phyloP scores from a whole-genome alignment of 257 asterid species.

The Jacaranda copaia region DNA sequence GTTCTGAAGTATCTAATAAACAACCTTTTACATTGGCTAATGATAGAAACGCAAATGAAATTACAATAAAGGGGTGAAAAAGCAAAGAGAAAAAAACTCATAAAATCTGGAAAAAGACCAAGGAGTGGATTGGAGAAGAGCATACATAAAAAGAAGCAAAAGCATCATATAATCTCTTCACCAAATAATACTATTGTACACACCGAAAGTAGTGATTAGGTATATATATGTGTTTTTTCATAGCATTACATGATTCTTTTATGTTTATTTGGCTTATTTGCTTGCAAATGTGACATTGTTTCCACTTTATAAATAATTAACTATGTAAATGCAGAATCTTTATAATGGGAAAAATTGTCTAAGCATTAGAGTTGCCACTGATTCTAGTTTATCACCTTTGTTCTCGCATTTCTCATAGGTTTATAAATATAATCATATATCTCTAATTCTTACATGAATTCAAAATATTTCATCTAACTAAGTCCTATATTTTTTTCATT shows the following conservation, averaged over 20 bases:
- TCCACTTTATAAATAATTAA: background rate
- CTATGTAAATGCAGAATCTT: background rate
- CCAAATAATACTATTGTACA: background rate
- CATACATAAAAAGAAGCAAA: background rate
- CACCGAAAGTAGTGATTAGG: background rate
- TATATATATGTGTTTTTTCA: too few species aligned
- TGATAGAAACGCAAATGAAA: background rate
- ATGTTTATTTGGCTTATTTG: background rate
- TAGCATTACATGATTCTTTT: background rate
- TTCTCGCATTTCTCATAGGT: too few species aligned
- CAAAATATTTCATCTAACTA: background rate
- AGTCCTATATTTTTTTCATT: too few species aligned
- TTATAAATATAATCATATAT: too few species aligned
- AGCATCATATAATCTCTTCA: background rate
- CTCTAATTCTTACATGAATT: background rate
- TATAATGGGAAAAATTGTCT: background rate
- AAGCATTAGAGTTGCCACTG: too few species aligned
- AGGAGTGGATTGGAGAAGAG: constrained; percentile 4
- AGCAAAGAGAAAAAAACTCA: background rate
- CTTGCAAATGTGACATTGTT: background rate
- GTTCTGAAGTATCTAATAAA: background rate
- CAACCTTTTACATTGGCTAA: background rate
- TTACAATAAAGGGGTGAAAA: background rate
- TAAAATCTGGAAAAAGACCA: background rate
- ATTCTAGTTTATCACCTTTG: too few species aligned